These are phyloP conservation scores for Hagleromyces aurorensis DNA, from an alignment of 805 yeast genomes.

Conservation along the genomic window DNA sequence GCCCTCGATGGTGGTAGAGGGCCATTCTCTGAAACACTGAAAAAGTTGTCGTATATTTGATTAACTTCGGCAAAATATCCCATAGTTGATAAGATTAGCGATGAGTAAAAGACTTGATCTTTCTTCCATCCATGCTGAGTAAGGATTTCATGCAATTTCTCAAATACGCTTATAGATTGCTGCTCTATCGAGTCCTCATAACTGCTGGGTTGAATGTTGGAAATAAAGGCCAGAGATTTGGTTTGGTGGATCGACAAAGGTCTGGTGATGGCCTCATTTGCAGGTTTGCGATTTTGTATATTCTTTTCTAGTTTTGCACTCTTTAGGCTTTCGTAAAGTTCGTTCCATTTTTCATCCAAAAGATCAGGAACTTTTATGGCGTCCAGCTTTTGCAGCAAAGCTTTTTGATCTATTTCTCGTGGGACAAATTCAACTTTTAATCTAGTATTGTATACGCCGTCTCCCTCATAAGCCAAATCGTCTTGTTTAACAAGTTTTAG, in stretches of 20 bases:
- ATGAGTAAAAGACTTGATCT: slow-evolving; percentile 48
- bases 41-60: slow-evolving; percentile 46
- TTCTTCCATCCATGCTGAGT: slow-evolving; percentile 27
- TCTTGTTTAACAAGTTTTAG: slow-evolving; percentile 38
- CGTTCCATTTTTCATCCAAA: slow-evolving; percentile 21
- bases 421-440: slow-evolving; percentile 45
- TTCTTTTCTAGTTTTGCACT: slow-evolving; percentile 11
- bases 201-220: slow-evolving; percentile 35
- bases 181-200: slow-evolving; percentile 24
- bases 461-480: slow-evolving; percentile 37
- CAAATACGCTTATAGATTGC: slow-evolving; percentile 46
- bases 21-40: slow-evolving; percentile 32
- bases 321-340: slow-evolving; percentile 5
- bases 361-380: slow-evolving; percentile 28
- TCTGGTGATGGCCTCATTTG: slow-evolving; percentile 3
- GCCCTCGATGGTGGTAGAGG: slow-evolving; percentile 84
- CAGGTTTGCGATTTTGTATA: too few species aligned
- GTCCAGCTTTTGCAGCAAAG: slow-evolving; percentile 27
- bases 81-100: slow-evolving; percentile 61
- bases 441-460: slow-evolving; percentile 63
- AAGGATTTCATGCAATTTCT: slow-evolving; percentile 34
- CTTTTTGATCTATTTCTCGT: slow-evolving; percentile 23
- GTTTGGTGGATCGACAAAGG: slow-evolving; percentile 14
- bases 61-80: slow-evolving; percentile 54
- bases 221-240: slow-evolving; percentile 34